phyloP scores from a whole-genome alignment of 805 yeast genomes.

The Suhomyces pyralidae region DNA sequence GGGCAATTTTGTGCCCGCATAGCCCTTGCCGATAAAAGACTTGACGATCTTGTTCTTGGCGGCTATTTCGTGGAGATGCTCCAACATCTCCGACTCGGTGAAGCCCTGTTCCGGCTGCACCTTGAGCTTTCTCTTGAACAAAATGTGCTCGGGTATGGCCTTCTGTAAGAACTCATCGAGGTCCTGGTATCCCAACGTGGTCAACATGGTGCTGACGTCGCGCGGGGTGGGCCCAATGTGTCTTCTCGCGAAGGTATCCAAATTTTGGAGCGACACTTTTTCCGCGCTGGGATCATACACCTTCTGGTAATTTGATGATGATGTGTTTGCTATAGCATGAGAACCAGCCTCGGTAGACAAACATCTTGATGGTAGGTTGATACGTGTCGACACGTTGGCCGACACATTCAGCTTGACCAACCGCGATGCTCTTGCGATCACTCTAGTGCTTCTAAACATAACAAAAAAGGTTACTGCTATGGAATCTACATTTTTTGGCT shows the following conservation, averaged over 20 bases:
- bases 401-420: background rate
- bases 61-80: conserved; percentile 66
- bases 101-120: conserved; percentile 71
- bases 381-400: background rate
- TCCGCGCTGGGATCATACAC: conserved; percentile 43
- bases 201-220: conserved; percentile 66
- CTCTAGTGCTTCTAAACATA: conserved; percentile 1
- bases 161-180: conserved; percentile 65
- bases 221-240: conserved; percentile 80
- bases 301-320: conserved; percentile 48
- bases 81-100: conserved; percentile 78
- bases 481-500: background rate
- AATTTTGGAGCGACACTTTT: conserved; percentile 24
- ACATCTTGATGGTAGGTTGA: background rate
- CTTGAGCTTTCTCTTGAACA: conserved; percentile 62
- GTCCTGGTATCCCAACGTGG: conserved; percentile 59
- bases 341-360: conserved; percentile 1
- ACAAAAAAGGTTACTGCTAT: background rate
- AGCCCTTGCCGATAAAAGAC: conserved; percentile 90
- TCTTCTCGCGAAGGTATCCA: conserved; percentile 86
- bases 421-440: conserved; percentile 6
- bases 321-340: conserved; percentile 45
- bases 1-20: conserved; percentile 85
- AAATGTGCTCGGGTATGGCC: conserved; percentile 75
- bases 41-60: conserved; percentile 67